Evolutionary conservation across 495 filamentous ascomycete species (phyloP).

Genomic region (Penicillium malachiteum): DNA sequence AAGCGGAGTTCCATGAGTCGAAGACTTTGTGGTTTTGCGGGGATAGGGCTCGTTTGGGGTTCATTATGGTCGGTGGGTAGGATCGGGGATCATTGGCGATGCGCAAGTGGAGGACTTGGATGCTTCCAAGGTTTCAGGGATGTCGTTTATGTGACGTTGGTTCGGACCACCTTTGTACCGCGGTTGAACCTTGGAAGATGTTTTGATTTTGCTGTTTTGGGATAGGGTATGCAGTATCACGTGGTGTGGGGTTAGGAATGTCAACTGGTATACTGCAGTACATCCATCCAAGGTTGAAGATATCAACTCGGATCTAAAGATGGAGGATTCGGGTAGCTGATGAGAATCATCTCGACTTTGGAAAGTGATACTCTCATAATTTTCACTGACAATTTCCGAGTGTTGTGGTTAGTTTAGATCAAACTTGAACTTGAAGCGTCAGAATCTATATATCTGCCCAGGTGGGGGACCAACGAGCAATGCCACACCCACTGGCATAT

Average conservation of each 20-base stretch:
- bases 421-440: no score
- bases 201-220: constrained; percentile 23
- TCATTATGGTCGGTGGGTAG: background rate
- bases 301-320: no score
- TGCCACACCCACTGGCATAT: no score
- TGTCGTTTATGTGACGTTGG: constrained; percentile 9
- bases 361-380: no score
- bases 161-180: constrained; percentile 7
- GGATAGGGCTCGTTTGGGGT: background rate
- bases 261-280: no score
- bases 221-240: constrained; percentile 15
- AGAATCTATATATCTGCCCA: no score
- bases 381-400: no score
- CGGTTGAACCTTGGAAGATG: constrained; percentile 8
- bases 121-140: background rate
- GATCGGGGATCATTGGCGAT: background rate
- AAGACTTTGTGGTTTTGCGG: constrained; percentile 52
- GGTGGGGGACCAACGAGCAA: no score
- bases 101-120: background rate
- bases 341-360: no score
- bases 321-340: no score
- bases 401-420: no score
- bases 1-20: constrained; percentile 79
- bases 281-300: no score
- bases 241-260: background rate